Conservation (phyloP, 164 flowering plant genomes). For the Euptelea pleiosperma region DNA sequence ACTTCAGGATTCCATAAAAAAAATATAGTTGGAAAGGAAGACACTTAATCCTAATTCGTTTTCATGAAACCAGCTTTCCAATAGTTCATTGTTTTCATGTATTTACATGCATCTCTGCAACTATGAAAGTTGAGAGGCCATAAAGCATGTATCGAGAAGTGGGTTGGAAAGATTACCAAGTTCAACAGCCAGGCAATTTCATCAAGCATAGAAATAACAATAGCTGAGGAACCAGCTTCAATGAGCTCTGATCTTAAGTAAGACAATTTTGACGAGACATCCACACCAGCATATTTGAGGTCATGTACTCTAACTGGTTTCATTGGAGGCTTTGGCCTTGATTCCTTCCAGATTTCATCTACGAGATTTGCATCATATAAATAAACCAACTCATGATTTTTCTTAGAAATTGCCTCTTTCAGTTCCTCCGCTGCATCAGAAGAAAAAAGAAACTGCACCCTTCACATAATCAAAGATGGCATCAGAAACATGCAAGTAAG, state of each 20-base stretch:
- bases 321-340: conserved; percentile 71
- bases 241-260: conserved; percentile 63
- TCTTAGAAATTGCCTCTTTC: conserved; percentile 59
- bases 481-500: conserved; percentile 30
- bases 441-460: conserved; percentile 97
- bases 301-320: conserved; percentile 74
- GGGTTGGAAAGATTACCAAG: conserved; percentile 50
- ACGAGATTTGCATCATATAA: conserved; percentile 69
- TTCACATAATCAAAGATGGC: conserved; percentile 53
- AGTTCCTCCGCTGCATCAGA: conserved; percentile 88
- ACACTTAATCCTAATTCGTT: too few relatives aligned
- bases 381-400: conserved; percentile 70
- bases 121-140: not conserved
- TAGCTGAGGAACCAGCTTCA: conserved; percentile 64
- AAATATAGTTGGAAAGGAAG: too few relatives aligned
- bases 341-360: conserved; percentile 87
- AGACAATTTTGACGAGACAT: conserved; percentile 65
- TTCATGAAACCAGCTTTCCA: too few relatives aligned
- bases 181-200: conserved; percentile 96
- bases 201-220: conserved; percentile 88
- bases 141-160: not conserved
- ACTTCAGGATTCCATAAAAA: too few relatives aligned
- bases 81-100: too few relatives aligned
- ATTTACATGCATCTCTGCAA: not conserved
- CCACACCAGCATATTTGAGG: conserved; percentile 81